These are phyloP conservation scores for Phellinidium pouzarii DNA, from an alignment of 1,284 basidiomycete species.

Conservation along the genomic window DNA sequence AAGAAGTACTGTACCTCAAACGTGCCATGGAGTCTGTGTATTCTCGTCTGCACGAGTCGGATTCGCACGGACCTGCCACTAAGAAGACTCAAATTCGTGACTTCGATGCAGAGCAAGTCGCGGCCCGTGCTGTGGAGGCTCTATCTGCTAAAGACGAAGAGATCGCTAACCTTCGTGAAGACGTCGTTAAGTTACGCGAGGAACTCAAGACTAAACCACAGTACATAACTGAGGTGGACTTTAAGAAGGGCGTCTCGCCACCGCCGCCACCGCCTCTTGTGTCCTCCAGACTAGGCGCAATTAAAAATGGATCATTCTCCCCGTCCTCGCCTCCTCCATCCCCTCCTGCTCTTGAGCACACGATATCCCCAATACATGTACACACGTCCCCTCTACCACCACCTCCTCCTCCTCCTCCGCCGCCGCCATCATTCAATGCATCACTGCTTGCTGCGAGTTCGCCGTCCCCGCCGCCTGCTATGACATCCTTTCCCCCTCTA, in stretches of 20 bases:
- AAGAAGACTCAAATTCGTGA: slow-evolving; percentile 26
- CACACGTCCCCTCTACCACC: slow-evolving; percentile 24
- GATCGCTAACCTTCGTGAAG: slow-evolving; percentile 45
- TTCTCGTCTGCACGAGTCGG: slow-evolving; percentile 57
- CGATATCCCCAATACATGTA: slow-evolving; percentile 12
- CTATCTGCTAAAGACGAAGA: slow-evolving; percentile 67
- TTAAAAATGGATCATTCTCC: slow-evolving; percentile 13
- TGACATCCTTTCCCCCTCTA: slow-evolving; percentile 18
- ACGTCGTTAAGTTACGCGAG: slow-evolving; percentile 46
- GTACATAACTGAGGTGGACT: slow-evolving; percentile 57
- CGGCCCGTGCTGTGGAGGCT: slow-evolving; percentile 61
- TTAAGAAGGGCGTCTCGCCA: slow-evolving; percentile 59
- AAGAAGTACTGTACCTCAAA: slow-evolving; percentile 73
- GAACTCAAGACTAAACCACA: slow-evolving; percentile 46
- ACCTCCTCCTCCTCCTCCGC: slow-evolving; percentile 29
- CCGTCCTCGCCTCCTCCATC: slow-evolving; percentile 10
- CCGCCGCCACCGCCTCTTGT: slow-evolving; percentile 48
- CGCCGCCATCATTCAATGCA: slow-evolving; percentile 20
- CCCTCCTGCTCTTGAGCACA: slow-evolving; percentile 15
- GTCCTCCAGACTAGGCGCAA: slow-evolving; percentile 26
- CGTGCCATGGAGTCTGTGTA: slow-evolving; percentile 82
- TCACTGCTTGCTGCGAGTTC: slow-evolving; percentile 34
- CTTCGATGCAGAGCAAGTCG: slow-evolving; percentile 68
- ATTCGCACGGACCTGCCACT: slow-evolving; percentile 35
- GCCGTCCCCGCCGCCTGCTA: slow-evolving; percentile 21